These are phyloP conservation scores for Phaeotremella skinneri DNA, from an alignment of 768 basidiomycete species.

Conservation along the genomic window DNA sequence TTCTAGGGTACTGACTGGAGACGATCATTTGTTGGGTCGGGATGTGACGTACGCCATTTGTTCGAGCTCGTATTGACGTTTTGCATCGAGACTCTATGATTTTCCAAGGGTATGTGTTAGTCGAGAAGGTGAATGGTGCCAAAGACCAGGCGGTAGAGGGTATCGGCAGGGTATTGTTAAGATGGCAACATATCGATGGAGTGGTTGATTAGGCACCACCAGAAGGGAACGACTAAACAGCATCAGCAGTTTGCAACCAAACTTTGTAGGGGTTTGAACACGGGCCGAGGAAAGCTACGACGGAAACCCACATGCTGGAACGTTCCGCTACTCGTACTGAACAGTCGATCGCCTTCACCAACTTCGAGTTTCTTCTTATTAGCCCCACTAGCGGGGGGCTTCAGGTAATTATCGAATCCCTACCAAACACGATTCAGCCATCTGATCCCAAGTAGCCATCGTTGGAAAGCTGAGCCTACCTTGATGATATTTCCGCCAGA, in stretches of 20 bases:
- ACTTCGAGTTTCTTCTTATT: slow-evolving; percentile 41
- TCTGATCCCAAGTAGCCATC: not conserved
- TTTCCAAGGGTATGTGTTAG: not conserved
- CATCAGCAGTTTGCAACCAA: not conserved
- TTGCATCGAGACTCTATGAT: slow-evolving; percentile 29
- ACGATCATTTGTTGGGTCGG: slow-evolving; percentile 7
- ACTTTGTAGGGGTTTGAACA: not conserved
- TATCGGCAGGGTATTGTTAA: not conserved
- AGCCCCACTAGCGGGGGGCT: slow-evolving; percentile 36
- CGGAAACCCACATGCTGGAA: slow-evolving; percentile 43
- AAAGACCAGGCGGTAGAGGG: not conserved
- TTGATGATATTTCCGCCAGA: slow-evolving; percentile 55
- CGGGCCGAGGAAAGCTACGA: not conserved
- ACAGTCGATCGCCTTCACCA: slow-evolving; percentile 50
- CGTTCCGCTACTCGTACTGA: slow-evolving; percentile 50
- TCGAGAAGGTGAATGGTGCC: not conserved
- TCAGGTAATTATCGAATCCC: slow-evolving; percentile 54
- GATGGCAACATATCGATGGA: not conserved
- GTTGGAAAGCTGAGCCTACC: slow-evolving; percentile 26
- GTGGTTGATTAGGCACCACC: not conserved
- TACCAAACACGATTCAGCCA: slow-evolving; percentile 6
- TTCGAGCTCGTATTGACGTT: slow-evolving; percentile 24
- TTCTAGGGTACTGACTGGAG: slow-evolving; percentile 2
- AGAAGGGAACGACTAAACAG: not conserved
- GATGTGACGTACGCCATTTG: slow-evolving; percentile 11